Conservation (phyloP, 192 early-diverging fungal genomes). For the Coemansia sp. region DNA sequence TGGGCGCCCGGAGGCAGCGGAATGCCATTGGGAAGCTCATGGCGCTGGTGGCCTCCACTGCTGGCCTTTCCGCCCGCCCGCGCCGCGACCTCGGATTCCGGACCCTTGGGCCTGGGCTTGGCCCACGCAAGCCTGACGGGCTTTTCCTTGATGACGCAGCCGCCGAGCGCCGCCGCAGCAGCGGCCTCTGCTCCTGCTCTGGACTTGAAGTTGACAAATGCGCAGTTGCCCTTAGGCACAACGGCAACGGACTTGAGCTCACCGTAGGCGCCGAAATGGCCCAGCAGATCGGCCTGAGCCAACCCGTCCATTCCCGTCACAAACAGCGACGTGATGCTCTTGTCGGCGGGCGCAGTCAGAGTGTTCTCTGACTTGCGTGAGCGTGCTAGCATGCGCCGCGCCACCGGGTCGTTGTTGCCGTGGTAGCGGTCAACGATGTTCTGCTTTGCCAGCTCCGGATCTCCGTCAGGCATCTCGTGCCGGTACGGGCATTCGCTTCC, state of each 20-base stretch:
- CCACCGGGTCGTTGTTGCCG: constrained; percentile 93
- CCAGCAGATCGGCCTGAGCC: constrained; percentile 68
- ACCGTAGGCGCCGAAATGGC: constrained; percentile 78
- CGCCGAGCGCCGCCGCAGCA: constrained; percentile 66
- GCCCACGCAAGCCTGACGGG: constrained; percentile 84
- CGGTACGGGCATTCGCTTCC: constrained; percentile 94
- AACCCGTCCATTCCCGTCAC: constrained; percentile 80
- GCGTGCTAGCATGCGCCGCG: constrained; percentile 74
- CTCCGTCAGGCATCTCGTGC: constrained; percentile 84
- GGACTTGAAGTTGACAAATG: constrained; percentile 87
- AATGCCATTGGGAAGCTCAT: constrained; percentile 4
- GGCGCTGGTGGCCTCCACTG: constrained; percentile 21
- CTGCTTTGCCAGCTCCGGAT: constrained; percentile 82
- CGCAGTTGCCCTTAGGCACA: constrained; percentile 75
- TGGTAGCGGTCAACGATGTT: constrained; percentile 96
- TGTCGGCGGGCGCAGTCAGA: constrained; percentile 73
- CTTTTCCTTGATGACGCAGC: constrained; percentile 71
- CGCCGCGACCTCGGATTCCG: constrained; percentile 54
- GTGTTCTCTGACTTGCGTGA: constrained; percentile 50
- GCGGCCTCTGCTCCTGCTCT: constrained; percentile 86
- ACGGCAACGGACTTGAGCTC: constrained; percentile 88
- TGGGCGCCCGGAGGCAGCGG: constrained; percentile 26
- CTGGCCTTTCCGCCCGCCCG: not conserved
- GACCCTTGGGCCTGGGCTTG: constrained; percentile 69
- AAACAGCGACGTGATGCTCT: constrained; percentile 82